Percentiles rank a stretch among this genome's conserved stretches.
phyloP scores from a whole-genome alignment of 768 basidiomycete genomes.

The Russula foetens region DNA sequence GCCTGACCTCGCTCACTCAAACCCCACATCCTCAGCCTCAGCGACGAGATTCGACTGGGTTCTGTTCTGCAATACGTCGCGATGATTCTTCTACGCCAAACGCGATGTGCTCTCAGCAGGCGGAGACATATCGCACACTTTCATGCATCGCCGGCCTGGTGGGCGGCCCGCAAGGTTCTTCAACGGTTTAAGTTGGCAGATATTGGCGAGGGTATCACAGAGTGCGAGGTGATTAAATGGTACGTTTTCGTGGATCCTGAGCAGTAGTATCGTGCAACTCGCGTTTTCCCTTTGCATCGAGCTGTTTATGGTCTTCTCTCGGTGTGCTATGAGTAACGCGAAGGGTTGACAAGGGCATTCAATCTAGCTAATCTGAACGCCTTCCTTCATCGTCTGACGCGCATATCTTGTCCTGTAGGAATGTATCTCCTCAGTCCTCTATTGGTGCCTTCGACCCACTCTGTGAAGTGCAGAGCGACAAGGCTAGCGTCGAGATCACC shows the following conservation, averaged over 20 bases:
- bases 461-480: constrained; percentile 86
- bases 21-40: too few relatives aligned
- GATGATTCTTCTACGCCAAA: constrained; percentile 8
- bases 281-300: too few relatives aligned
- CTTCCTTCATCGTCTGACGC: constrained; percentile 5
- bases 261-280: too few relatives aligned
- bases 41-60: too few relatives aligned
- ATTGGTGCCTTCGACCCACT: constrained; percentile 63
- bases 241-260: constrained; percentile 27
- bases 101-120: background rate
- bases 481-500: constrained; percentile 87
- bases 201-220: constrained; percentile 87
- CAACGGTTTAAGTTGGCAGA: constrained; percentile 73
- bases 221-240: constrained; percentile 87
- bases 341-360: background rate
- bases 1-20: too few relatives aligned
- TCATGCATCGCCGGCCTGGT: constrained; percentile 29
- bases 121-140: constrained; percentile 22
- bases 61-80: background rate
- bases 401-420: constrained; percentile 37
- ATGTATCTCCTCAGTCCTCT: constrained; percentile 40
- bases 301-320: background rate
- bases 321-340: background rate
- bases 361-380: background rate
- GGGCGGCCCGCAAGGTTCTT: constrained; percentile 31